A percentile compares a stretch with the other conserved stretches of the same genome.
phyloP scores from a whole-genome alignment of 306 rosid species.

The Lathyrus sativus region DNA sequence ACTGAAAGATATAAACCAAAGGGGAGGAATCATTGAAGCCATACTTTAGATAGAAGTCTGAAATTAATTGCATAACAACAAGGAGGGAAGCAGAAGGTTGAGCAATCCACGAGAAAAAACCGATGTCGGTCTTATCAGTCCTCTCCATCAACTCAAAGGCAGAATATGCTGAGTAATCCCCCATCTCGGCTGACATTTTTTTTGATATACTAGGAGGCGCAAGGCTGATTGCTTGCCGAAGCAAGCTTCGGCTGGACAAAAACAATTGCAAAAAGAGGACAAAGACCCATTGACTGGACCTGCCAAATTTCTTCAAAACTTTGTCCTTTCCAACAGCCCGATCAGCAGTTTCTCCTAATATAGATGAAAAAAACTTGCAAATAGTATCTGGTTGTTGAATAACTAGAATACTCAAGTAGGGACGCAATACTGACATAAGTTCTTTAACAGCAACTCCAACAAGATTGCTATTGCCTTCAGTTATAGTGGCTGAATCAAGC shows the following conservation, averaged over 20 bases:
- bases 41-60: constrained; percentile 52
- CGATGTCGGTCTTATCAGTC: constrained; percentile 61
- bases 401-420: constrained; percentile 72
- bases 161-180: constrained; percentile 61
- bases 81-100: constrained; percentile 77
- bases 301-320: constrained; percentile 50
- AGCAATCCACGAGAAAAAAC: constrained; percentile 74
- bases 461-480: constrained; percentile 69
- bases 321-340: constrained; percentile 45
- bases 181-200: constrained; percentile 64
- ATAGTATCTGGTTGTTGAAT: constrained; percentile 57
- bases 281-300: constrained; percentile 70
- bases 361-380: constrained; percentile 55
- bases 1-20: constrained; percentile 64
- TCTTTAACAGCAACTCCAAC: constrained; percentile 64
- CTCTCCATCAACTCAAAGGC: constrained; percentile 72
- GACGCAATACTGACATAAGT: constrained; percentile 52
- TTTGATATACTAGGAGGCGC: constrained; percentile 70
- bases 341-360: constrained; percentile 47
- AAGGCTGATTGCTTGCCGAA: constrained; percentile 68
- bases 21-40: constrained; percentile 50
- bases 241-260: constrained; percentile 70
- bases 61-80: constrained; percentile 59
- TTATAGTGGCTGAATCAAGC: constrained; percentile 67
- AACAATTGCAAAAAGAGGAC: constrained; percentile 74